Conservation (phyloP, 176 grass and related monocot species). For the Triticum dicoccoides region DNA sequence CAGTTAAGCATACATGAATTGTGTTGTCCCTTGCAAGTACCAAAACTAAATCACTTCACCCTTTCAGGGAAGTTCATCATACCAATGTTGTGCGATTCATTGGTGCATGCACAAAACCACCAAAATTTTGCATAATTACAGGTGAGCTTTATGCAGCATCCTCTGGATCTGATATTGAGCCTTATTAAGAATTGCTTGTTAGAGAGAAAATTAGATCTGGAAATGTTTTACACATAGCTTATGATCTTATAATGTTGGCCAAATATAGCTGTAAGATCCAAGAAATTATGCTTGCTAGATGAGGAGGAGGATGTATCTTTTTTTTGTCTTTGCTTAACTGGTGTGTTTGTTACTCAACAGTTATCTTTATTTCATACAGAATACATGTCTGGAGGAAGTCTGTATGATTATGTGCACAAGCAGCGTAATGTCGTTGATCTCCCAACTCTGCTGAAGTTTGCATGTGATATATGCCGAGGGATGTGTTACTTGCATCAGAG, state of each 20-base stretch:
- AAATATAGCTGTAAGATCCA: background rate
- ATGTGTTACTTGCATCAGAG: conserved; percentile 96
- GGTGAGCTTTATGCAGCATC: conserved; percentile 49
- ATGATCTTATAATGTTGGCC: background rate
- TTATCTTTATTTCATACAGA: conserved; percentile 56
- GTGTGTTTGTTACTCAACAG: conserved; percentile 18
- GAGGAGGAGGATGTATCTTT: background rate
- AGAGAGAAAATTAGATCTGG: background rate
- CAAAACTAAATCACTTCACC: conserved; percentile 31
- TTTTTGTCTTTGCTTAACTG: background rate
- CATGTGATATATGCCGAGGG: conserved; percentile 83
- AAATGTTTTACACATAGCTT: background rate
- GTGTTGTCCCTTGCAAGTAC: background rate
- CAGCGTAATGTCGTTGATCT: conserved; percentile 66
- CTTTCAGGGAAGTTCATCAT: conserved; percentile 93
- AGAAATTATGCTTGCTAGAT: conserved; percentile 15
- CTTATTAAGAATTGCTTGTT: conserved; percentile 8
- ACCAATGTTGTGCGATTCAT: conserved; percentile 96
- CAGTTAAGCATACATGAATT: background rate
- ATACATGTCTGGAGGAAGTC: conserved; percentile 97
- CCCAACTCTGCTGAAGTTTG: conserved; percentile 75
- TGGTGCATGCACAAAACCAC: conserved; percentile 89
- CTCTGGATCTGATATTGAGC: conserved; percentile 13
- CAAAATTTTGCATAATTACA: conserved; percentile 91
- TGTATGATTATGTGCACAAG: conserved; percentile 95